A percentile compares a stretch with the other conserved stretches of the same genome.
Conservation (phyloP, 2,329 filamentous ascomycete species). For the Phoma sp. region DNA sequence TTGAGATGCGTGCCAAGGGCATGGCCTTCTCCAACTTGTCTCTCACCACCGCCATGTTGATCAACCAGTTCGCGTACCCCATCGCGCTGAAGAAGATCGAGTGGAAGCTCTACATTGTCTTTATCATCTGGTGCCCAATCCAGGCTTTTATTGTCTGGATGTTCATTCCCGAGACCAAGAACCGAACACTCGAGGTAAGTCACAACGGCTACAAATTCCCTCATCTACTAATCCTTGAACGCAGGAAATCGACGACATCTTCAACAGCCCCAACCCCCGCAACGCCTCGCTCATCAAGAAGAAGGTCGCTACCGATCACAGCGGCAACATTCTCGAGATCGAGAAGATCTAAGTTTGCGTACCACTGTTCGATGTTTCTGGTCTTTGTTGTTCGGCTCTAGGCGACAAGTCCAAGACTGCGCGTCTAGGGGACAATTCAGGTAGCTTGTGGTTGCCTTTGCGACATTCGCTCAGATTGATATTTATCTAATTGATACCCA, state of each 20-base stretch:
- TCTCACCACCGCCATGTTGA: slow-evolving; percentile 27
- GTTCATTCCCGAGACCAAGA: slow-evolving; percentile 39
- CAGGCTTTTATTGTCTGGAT: slow-evolving; percentile 27
- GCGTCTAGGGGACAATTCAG: background rate
- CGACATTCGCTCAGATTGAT: background rate
- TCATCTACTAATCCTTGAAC: background rate
- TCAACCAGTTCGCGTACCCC: slow-evolving; percentile 42
- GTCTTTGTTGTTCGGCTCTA: background rate
- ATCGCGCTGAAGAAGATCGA: slow-evolving; percentile 32
- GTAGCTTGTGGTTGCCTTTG: background rate
- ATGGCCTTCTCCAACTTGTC: slow-evolving; percentile 56
- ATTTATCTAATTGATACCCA: background rate
- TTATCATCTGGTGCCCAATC: slow-evolving; percentile 29
- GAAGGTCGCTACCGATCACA: slow-evolving; percentile 28
- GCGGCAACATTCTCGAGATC: slow-evolving; percentile 30
- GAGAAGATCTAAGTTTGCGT: slow-evolving; percentile 29
- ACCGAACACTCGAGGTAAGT: slow-evolving; percentile 28
- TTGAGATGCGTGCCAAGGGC: slow-evolving; percentile 57
- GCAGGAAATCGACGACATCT: slow-evolving; percentile 33
- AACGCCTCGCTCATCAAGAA: slow-evolving; percentile 34
- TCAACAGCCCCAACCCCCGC: slow-evolving; percentile 29
- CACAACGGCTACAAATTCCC: background rate
- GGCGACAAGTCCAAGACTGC: background rate
- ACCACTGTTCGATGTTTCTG: background rate
- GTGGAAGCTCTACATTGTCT: slow-evolving; percentile 37